Conservation (phyloP, 2,329 filamentous ascomycete genomes). For the Grosmannia serpens region DNA sequence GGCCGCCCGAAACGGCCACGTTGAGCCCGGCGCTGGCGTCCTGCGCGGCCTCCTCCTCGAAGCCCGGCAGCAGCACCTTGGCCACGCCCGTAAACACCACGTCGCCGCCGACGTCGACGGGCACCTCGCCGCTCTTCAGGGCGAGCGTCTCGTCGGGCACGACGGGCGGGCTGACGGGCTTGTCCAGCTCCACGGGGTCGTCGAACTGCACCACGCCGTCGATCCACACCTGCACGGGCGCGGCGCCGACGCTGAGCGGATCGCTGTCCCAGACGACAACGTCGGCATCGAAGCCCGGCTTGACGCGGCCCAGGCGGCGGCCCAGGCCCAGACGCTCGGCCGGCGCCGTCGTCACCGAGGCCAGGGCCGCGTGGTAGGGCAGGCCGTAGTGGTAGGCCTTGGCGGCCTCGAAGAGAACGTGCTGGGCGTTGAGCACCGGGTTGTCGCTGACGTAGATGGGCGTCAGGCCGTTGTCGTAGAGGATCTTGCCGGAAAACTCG, state of each 20-base stretch:
- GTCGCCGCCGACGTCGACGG: conserved; percentile 26
- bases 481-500: conserved; percentile 53
- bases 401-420: conserved; percentile 54
- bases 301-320: conserved; percentile 47
- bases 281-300: conserved; percentile 50
- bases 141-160: conserved; percentile 27
- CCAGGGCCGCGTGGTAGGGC: conserved; percentile 47
- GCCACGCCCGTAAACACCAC: conserved; percentile 46
- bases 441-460: conserved; percentile 62
- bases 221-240: conserved; percentile 52
- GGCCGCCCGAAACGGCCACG: conserved; percentile 41
- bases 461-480: conserved; percentile 53
- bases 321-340: conserved; percentile 47
- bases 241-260: conserved; percentile 46
- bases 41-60: conserved; percentile 11
- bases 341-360: conserved; percentile 46
- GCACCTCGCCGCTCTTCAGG: conserved; percentile 19
- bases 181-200: conserved; percentile 40
- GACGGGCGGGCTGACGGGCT: conserved; percentile 30
- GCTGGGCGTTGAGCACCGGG: conserved; percentile 57
- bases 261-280: conserved; percentile 53
- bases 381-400: conserved; percentile 49
- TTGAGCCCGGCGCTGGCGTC: conserved; percentile 18
- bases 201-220: conserved; percentile 48
- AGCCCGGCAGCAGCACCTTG: conserved; percentile 35